phyloP scores from a whole-genome alignment of 805 yeast genomes.

The Lipomyces orientalis region DNA sequence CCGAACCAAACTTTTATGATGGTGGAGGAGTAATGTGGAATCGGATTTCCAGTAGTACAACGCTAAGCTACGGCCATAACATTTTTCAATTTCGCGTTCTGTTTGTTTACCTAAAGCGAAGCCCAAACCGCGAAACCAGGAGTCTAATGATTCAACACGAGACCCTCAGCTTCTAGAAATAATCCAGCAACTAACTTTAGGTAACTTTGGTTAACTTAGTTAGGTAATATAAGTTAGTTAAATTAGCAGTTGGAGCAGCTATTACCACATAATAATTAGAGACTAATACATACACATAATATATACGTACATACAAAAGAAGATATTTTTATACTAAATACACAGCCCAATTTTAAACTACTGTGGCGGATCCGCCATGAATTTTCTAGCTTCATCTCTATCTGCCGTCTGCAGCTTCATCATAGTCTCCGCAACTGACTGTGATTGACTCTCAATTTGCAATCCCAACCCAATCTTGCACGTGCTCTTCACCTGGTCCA shows the following conservation, averaged over 20 bases:
- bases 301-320: constrained; percentile 7
- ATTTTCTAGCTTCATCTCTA: constrained; percentile 26
- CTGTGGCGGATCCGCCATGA: constrained; percentile 36
- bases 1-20: neutral
- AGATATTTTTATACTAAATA: constrained; percentile 5
- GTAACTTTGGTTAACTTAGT: too few relatives aligned
- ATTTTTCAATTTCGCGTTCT: neutral
- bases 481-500: constrained; percentile 81
- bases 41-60: neutral
- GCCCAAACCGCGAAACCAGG: neutral
- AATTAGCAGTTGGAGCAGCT: too few relatives aligned
- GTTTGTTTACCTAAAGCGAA: neutral
- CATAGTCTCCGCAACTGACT: constrained; percentile 59
- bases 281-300: neutral
- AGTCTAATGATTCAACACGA: too few relatives aligned
- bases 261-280: neutral
- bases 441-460: constrained; percentile 94
- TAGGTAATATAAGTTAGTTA: too few relatives aligned
- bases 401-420: constrained; percentile 21
- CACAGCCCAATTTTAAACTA: constrained; percentile 7
- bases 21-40: neutral
- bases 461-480: constrained; percentile 91
- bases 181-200: too few relatives aligned
- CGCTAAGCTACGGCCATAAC: neutral
- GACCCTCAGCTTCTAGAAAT: too few relatives aligned